Conservation (phyloP, 257 asterid species). For the Eustoma russellianum region DNA sequence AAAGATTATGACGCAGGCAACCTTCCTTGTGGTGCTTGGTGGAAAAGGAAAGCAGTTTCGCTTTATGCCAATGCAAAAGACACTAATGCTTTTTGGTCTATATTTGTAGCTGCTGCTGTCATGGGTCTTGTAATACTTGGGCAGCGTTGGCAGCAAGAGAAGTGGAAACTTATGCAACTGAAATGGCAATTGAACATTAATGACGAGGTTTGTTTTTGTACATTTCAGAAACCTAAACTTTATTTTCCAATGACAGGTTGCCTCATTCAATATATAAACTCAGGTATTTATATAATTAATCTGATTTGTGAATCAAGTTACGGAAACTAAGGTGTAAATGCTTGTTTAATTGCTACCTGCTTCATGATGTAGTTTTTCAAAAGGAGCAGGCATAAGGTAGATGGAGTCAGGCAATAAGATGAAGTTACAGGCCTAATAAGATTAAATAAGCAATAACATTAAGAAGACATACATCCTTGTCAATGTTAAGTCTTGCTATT, state of each 20-base stretch:
- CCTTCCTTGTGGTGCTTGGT: slow-evolving; percentile 90
- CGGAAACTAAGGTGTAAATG: too few species aligned
- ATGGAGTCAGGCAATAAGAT: too few species aligned
- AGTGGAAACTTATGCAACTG: slow-evolving; percentile 63
- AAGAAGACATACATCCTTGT: too few species aligned
- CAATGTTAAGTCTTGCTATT: too few species aligned
- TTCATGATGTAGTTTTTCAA: too few species aligned
- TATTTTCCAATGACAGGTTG: neutral
- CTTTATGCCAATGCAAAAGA: slow-evolving; percentile 69
- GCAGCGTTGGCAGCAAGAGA: slow-evolving; percentile 77
- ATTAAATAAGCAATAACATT: too few species aligned
- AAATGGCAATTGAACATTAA: slow-evolving; percentile 39
- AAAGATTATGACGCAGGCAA: slow-evolving; percentile 31
- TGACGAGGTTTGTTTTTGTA: slow-evolving; percentile 41
- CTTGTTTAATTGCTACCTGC: too few species aligned
- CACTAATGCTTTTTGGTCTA: slow-evolving; percentile 73
- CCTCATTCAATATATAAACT: neutral
- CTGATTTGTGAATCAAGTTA: too few species aligned
- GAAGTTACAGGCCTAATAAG: too few species aligned
- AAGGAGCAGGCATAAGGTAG: too few species aligned
- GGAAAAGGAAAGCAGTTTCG: slow-evolving; percentile 68
- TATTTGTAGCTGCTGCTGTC: slow-evolving; percentile 76
- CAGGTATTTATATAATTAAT: too few species aligned
- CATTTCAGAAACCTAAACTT: neutral
- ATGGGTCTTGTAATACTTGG: slow-evolving; percentile 84